phyloP scores from a whole-genome alignment of 306 rosid species.

The Aeschynomene evenia region DNA sequence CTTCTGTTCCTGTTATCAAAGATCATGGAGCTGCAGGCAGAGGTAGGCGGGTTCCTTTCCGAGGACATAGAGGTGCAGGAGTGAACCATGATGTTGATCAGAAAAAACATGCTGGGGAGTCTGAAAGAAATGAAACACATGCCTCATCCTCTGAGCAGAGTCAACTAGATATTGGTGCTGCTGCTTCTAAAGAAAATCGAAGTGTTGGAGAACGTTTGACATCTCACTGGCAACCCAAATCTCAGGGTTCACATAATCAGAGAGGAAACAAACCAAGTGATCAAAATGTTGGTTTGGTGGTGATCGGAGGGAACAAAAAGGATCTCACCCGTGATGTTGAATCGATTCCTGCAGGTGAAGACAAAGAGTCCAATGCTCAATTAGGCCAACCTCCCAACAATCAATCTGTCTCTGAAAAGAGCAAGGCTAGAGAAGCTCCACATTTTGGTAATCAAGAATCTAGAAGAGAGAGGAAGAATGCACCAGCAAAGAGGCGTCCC shows the following conservation, averaged over 20 bases:
- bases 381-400: constrained; percentile 40
- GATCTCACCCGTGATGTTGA: constrained; percentile 38
- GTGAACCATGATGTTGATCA: constrained; percentile 56
- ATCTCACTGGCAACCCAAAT: constrained; percentile 89
- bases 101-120: constrained; percentile 44
- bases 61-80: constrained; percentile 58
- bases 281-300: constrained; percentile 46
- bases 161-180: constrained; percentile 47
- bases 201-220: constrained; percentile 53
- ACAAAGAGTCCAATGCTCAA: constrained; percentile 34
- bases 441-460: constrained; percentile 42
- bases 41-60: constrained; percentile 54
- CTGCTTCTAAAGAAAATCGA: constrained; percentile 58
- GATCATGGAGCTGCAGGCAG: constrained; percentile 57
- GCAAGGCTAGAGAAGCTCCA: constrained; percentile 45
- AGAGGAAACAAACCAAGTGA: constrained; percentile 43
- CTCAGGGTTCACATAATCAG: constrained; percentile 54
- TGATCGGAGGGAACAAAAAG: constrained; percentile 32
- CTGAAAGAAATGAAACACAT: constrained; percentile 41
- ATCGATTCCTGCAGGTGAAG: constrained; percentile 29
- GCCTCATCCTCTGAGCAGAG: constrained; percentile 41
- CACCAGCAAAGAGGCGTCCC: constrained; percentile 55
- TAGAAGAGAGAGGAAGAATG: constrained; percentile 56
- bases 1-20: constrained; percentile 38
- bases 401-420: constrained; percentile 42